phyloP scores from a whole-genome alignment of 805 yeast genomes.

The Maudiozyma turicensis region DNA sequence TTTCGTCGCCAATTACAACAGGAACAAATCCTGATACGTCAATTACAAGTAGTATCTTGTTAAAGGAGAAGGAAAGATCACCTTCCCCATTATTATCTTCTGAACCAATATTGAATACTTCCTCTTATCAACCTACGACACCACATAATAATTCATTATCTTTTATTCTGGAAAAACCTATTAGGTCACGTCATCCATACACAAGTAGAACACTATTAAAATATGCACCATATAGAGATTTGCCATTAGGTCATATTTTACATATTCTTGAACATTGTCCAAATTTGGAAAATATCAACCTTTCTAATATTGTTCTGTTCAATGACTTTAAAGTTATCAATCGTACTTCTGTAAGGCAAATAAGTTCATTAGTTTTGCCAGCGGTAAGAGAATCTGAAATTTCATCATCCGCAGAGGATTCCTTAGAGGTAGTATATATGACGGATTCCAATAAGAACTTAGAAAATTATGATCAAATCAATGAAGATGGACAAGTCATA shows the following conservation, averaged over 20 bases:
- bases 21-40: too few relatives aligned
- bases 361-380: slow-evolving; percentile 11
- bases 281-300: slow-evolving; percentile 43
- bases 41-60: too few relatives aligned
- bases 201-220: slow-evolving; percentile 51
- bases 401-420: slow-evolving; percentile 7
- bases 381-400: slow-evolving; percentile 12
- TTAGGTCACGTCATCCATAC: slow-evolving; percentile 40
- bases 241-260: slow-evolving; percentile 68
- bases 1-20: too few relatives aligned
- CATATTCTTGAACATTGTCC: slow-evolving; percentile 63
- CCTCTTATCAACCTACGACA: not conserved
- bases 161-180: not conserved
- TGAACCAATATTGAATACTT: not conserved
- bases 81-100: not conserved
- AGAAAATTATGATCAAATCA: slow-evolving; percentile 10
- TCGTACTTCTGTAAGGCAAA: slow-evolving; percentile 7
- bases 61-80: too few relatives aligned
- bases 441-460: slow-evolving; percentile 24
- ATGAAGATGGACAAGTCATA: not conserved
- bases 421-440: slow-evolving; percentile 18
- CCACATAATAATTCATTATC: not conserved
- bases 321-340: slow-evolving; percentile 46
- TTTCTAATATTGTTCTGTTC: slow-evolving; percentile 55
- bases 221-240: slow-evolving; percentile 59